These are phyloP conservation scores for Reticulascus tulasneorum DNA, from an alignment of 2,329 filamentous ascomycete genomes.

Conservation along the genomic window DNA sequence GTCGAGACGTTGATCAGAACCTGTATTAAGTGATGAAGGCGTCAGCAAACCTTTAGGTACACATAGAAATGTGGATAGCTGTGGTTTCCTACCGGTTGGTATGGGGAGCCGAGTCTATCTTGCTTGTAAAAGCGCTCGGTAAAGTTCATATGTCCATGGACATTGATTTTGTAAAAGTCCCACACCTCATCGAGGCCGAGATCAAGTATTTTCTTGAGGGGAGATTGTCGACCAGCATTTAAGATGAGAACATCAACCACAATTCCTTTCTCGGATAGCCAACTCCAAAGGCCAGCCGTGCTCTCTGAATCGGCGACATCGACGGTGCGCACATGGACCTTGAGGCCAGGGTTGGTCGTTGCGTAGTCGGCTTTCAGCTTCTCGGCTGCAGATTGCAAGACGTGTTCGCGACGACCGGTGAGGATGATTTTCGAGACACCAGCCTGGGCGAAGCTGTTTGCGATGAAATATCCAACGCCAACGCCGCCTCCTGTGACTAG, in stretches of 20 bases:
- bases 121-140: constrained; percentile 28
- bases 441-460: constrained; percentile 48
- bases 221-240: constrained; percentile 15
- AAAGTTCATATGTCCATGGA: constrained; percentile 10
- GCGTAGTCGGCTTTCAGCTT: constrained; percentile 12
- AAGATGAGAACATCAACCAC: constrained; percentile 24
- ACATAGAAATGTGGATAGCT: neutral
- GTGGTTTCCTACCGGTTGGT: constrained; percentile 15
- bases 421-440: constrained; percentile 33
- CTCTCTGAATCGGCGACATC: constrained; percentile 2
- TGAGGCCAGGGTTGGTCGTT: too few relatives aligned
- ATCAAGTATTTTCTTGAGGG: constrained; percentile 1
- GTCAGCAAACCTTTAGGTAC: too few relatives aligned
- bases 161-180: constrained; percentile 12
- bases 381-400: constrained; percentile 24
- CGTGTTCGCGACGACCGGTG: constrained; percentile 28
- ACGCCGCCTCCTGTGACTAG: constrained; percentile 64
- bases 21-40: constrained; percentile 10
- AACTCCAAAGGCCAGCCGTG: constrained; percentile 5
- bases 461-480: constrained; percentile 63
- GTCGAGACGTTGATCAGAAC: constrained; percentile 28
- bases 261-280: constrained; percentile 9
- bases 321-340: neutral
- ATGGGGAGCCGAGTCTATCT: constrained; percentile 5
- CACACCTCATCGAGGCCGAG: constrained; percentile 8